Base-by-base conservation (phyloP, 2,329 filamentous ascomycete species). In the Colletotrichum liriopes region DNA sequence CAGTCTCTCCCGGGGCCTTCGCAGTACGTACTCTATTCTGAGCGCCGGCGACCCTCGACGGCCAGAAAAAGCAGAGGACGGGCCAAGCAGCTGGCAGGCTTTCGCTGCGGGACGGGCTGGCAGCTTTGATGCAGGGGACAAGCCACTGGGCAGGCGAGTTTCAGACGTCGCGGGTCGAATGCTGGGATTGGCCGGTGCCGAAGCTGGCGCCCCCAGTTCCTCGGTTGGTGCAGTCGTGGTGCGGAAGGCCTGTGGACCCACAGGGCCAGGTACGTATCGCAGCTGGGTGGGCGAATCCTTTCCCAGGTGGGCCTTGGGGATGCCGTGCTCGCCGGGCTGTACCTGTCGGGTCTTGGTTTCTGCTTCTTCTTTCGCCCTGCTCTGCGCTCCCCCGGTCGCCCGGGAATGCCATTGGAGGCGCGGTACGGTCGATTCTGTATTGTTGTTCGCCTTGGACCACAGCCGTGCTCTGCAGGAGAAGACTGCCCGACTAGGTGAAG, bases 61-160 rank as follows among this genome's bases (percentile, higher is more conserved):
- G 23, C 47, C 49, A 64, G 26, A 45, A 54, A 35, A 45, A 43
- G 49, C 49, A 54, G 37, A 32, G 45, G 20, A 51, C 35, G 54
- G 41, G 56, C 65, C 69, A 72, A 72, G 52, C 68, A 70, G 54
- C n/a, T 65, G 60, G 66, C 60, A 64, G 60, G 59, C 59, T 45
- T 60, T 60, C 26, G 55, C 37, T 67, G 47, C 63, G 60, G 64
- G 67, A 58, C 63, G 35, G 63, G 63, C 45, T 67, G 55, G 45
- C 49, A 67, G 70, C 39, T 72, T 70, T 70, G 65, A 72, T 70
- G 70, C 70, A 72, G 70, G 70, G 70, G 70, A 55, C 52, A 72
- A 72, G 70, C 70, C 70, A 70, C 65, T 65, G 59, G 61, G 18
- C 65, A 70, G 58, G 32, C 70, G 70, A 70, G 66, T 72, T 72